Conservation (phyloP, 495 filamentous ascomycete genomes). For the Cryomyces antarcticus region DNA sequence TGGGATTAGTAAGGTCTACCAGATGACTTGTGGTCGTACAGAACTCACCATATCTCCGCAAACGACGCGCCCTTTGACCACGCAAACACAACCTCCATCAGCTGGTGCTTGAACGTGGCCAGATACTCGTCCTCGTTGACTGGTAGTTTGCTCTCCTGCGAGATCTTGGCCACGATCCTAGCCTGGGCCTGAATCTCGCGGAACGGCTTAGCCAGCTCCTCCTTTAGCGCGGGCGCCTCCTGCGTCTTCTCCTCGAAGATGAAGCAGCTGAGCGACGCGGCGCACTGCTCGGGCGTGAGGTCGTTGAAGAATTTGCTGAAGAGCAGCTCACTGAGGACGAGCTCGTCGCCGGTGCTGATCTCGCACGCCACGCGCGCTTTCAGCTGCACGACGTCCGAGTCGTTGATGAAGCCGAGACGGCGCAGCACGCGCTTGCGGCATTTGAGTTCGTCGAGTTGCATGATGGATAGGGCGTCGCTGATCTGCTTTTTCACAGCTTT, state of each 20-base stretch:
- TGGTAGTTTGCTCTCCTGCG: constrained; percentile 74
- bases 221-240: constrained; percentile 43
- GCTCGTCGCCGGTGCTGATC: constrained; percentile 82
- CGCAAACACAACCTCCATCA: constrained; percentile 90
- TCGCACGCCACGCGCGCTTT: constrained; percentile 95
- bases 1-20: background rate
- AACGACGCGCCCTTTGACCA: constrained; percentile 90
- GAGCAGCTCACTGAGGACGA: constrained; percentile 76
- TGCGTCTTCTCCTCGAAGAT: constrained; percentile 91
- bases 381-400: constrained; percentile 77
- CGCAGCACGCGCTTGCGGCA: constrained; percentile 89
- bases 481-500: constrained; percentile 78
- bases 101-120: constrained; percentile 64
- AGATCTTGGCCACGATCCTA: constrained; percentile 72
- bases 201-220: constrained; percentile 70
- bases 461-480: constrained; percentile 54
- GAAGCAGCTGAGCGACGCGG: constrained; percentile 73
- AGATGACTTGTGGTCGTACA: background rate
- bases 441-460: constrained; percentile 90
- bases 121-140: constrained; percentile 88
- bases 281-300: constrained; percentile 65
- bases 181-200: constrained; percentile 71
- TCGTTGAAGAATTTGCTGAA: constrained; percentile 99
- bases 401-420: constrained; percentile 88
- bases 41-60: constrained; percentile 77